These are phyloP conservation scores for Fraxinus velutina DNA, from an alignment of 305 asterid genomes.

Conservation along the genomic window DNA sequence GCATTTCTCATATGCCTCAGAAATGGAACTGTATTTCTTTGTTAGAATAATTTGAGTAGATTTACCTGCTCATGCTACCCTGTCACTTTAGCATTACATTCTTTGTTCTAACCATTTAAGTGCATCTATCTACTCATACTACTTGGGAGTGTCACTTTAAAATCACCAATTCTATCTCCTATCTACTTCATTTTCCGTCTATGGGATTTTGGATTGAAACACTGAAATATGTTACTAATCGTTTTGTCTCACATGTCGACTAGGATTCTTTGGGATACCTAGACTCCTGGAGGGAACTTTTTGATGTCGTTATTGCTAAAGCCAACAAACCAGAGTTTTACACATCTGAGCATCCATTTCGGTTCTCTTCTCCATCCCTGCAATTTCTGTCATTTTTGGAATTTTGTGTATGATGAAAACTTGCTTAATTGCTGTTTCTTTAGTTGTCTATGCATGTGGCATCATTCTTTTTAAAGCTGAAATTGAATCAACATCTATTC, in stretches of 20 bases:
- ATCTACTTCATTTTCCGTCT: constrained; percentile 7
- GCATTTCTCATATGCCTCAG: neutral
- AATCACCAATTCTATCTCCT: neutral
- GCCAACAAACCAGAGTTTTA: constrained; percentile 97
- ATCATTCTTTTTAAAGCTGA: neutral
- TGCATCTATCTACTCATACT: constrained; percentile 15
- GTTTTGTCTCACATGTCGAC: constrained; percentile 20
- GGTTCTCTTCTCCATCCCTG: constrained; percentile 42
- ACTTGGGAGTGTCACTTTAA: constrained; percentile 2
- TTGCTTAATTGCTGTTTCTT: constrained; percentile 14
- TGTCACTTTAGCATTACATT: neutral
- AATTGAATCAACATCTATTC: neutral
- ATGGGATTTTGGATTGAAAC: neutral
- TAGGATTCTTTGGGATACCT: constrained; percentile 75
- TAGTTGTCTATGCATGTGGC: constrained; percentile 7
- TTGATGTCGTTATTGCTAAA: constrained; percentile 90
- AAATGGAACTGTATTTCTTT: neutral
- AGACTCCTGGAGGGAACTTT: constrained; percentile 93
- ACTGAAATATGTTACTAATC: constrained; percentile 10
- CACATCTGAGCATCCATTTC: constrained; percentile 94
- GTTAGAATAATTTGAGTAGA: neutral
- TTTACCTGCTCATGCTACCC: constrained; percentile 15
- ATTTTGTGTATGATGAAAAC: constrained; percentile 3
- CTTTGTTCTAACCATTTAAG: neutral
- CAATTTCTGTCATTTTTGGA: constrained; percentile 7